Evolutionary conservation across 768 basidiomycete species (phyloP), one percentile per base, ranked within the genome.

Genomic region (Mycena maculata): DNA sequence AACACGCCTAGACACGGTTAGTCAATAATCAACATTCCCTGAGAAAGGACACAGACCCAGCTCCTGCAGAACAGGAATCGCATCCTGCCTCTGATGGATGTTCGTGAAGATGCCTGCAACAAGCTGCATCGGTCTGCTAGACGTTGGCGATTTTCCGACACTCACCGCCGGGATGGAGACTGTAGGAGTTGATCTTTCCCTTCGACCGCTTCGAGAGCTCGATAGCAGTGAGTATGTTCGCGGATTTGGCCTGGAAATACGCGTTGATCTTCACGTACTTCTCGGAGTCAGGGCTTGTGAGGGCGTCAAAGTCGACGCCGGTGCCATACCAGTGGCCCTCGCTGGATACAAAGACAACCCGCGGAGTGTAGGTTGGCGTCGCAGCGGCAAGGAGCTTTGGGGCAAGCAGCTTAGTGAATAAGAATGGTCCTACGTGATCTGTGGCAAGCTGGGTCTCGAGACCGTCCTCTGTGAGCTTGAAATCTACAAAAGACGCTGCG

Each of bases 351-450:
- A 49, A 49, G 12, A 61, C 60, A 10, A 61, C 60, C 18, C 60
- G 60, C 4, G 60, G 60, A 2, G 52, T 39, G 27, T 28, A 62
- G 4, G 22, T 31, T 23, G 47, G 36, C 4, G 60, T 52, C 22
- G 12, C 39, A 9, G 49, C 16, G 16, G 49, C 44, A 13, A 62
- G 60, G 23, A 62, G 28, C 30, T 62, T 62, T 1, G 60, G 60
- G 3, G 49, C n/a, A 13, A 62, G 49, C 28, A 62, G 60, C 38
- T 62, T 62, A 5, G 60, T 62, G 36, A 62, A 30, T 25, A 62
- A 49, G 60, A 61, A 61, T 23, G 60, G 47, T 7, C 60, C 60
- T 9, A 61, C 36, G n/a, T 61, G 48, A 23, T 38, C 60, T n/a
- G 60, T 62, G 2, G 60, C 60, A 7, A 53, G 13, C 12, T 62